Evolutionary conservation across 164 flowering plant species (phyloP), one percentile per base, ranked within the genome.

Genomic region (Sedum album): DNA sequence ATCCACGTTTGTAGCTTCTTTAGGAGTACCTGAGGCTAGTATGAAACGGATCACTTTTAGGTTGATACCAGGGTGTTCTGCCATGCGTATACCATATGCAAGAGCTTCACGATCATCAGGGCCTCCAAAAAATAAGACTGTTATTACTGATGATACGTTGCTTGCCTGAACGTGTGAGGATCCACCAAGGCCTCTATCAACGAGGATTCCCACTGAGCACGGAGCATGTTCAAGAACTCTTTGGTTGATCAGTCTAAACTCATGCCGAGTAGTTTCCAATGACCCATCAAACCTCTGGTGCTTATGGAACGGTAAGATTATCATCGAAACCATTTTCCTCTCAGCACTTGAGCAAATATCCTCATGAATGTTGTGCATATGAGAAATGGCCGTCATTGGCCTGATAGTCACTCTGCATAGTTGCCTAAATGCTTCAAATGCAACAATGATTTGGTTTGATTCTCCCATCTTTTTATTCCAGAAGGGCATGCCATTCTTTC

Each of bases 131-230:
- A 72, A 79, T 1, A 72, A 61, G 4, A 76, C 73, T 2, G 71
- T 35, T 6, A 75, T 20, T 17, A 15, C 20, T 15, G 65, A 73
- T 21, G 75, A 73, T 2, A 77, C 73, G 14, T 72, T 48, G 36
- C 78, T 75, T 4, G 81, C 76, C 14, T 69, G 51, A 0, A 78
- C 76, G 17, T 78, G 81, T 13, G 74, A 66, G 3, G 66, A 46
- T 6, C 77, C 77, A 17, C 78, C 80, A 6, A 79, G 71, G n/a
- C 82, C 82, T 25, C 80, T 74, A 31, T 79, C 82, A 3, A 79
- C 72, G 4, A 79, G 31, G 46, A 79, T 73, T 8, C 78, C 82
- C 13, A 79, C 82, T 1, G 82, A 77, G 72, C 82, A 80, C 6
- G 76, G 77, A 1, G 82, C 78, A 14, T 73, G 55, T 9, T 65